Evolutionary conservation across 768 basidiomycete genomes (phyloP).

Genomic region (Steccherinum ochraceum): DNA sequence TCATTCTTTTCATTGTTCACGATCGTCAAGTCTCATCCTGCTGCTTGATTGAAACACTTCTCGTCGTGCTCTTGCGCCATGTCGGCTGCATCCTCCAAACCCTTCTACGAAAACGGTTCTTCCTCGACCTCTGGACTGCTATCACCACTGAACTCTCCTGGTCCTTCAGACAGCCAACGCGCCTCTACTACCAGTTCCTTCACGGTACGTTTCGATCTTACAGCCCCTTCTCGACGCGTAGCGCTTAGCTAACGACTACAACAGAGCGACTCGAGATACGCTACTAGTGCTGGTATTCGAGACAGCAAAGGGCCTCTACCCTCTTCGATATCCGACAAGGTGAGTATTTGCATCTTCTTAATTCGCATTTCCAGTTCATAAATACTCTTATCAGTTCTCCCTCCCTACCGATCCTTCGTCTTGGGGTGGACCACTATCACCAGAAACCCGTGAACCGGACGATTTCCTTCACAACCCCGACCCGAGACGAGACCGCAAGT

Average conservation of each 20-base stretch:
- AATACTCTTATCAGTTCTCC: constrained; percentile 43
- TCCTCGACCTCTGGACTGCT: background rate
- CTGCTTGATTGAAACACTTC: too few species aligned
- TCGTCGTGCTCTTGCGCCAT: too few species aligned
- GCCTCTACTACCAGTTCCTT: constrained; percentile 8
- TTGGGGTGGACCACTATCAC: constrained; percentile 59
- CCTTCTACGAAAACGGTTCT: too few species aligned
- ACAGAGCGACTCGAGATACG: too few species aligned
- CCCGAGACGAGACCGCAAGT: constrained; percentile 21
- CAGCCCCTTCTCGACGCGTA: background rate
- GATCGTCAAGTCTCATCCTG: too few species aligned
- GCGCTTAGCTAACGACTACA: too few species aligned
- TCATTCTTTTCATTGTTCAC: too few species aligned
- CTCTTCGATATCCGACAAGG: constrained; percentile 13
- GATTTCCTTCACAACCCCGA: constrained; percentile 72
- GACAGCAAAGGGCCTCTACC: constrained; percentile 7
- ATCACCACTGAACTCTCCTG: constrained; percentile 5
- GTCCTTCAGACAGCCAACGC: constrained; percentile 4
- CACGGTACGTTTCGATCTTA: constrained; percentile 1
- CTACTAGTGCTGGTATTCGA: too few species aligned
- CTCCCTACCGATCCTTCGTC: constrained; percentile 56
- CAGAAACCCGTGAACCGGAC: constrained; percentile 54
- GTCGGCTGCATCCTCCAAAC: too few species aligned
- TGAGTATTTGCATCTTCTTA: too few species aligned
- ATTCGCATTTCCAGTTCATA: background rate